Evolutionary conservation across 768 basidiomycete genomes (phyloP).

Genomic region (Trametes villosa): DNA sequence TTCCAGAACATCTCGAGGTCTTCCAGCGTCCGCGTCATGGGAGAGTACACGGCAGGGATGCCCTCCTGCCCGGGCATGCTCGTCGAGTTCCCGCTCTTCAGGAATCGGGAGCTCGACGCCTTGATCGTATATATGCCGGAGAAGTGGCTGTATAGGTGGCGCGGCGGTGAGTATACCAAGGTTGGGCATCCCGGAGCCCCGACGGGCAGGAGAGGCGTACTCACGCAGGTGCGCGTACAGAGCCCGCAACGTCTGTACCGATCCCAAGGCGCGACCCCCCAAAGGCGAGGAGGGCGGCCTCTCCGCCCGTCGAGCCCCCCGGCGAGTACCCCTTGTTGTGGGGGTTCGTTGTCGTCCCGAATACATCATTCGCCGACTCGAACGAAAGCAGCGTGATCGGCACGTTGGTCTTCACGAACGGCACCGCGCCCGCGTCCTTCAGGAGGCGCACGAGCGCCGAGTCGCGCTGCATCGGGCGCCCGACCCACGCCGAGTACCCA

Average conservation of each 20-base stretch:
- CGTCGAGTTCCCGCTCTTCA: slow-evolving; percentile 38
- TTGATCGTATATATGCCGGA: slow-evolving; percentile 50
- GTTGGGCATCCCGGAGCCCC: slow-evolving; percentile 44
- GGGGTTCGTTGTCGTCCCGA: slow-evolving; percentile 52
- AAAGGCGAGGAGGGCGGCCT: slow-evolving; percentile 51
- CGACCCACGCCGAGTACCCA: slow-evolving; percentile 49
- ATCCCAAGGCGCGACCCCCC: slow-evolving; percentile 52
- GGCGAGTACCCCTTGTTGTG: slow-evolving; percentile 43
- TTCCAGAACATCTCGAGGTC: slow-evolving; percentile 51
- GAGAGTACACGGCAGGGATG: slow-evolving; percentile 42
- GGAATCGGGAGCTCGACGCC: slow-evolving; percentile 44
- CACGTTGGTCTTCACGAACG: slow-evolving; percentile 48
- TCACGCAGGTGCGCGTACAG: slow-evolving; percentile 53
- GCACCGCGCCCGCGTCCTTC: slow-evolving; percentile 46
- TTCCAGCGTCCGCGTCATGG: slow-evolving; percentile 49
- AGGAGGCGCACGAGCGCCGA: slow-evolving; percentile 45
- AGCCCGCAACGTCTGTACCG: slow-evolving; percentile 56
- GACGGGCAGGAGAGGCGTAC: background rate
- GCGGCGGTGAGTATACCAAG: slow-evolving; percentile 27
- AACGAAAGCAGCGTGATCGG: slow-evolving; percentile 48
- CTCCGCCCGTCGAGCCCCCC: slow-evolving; percentile 58
- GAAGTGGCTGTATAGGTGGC: slow-evolving; percentile 28
- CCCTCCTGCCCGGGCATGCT: slow-evolving; percentile 48
- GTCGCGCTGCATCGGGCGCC: slow-evolving; percentile 40
- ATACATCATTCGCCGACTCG: slow-evolving; percentile 49